phyloP scores from a whole-genome alignment of 805 yeast genomes.

The Kluyveromyces dobzhanskii region DNA sequence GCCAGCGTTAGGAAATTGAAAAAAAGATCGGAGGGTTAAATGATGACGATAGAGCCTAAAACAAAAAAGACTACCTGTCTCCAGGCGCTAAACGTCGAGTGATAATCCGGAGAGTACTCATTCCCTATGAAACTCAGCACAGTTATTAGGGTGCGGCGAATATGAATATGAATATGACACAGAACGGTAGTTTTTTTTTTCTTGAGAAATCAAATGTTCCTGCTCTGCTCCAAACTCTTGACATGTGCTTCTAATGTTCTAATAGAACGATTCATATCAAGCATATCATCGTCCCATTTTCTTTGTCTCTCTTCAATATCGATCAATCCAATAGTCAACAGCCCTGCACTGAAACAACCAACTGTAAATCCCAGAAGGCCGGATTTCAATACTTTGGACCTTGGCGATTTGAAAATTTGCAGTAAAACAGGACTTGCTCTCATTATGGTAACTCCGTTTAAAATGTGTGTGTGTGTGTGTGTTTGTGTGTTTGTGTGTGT shows the following conservation, averaged over 20 bases:
- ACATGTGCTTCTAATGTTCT: conserved; percentile 9
- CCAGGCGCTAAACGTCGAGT: too few relatives aligned
- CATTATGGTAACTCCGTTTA: neutral
- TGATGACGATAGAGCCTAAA: too few relatives aligned
- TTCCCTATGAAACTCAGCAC: too few relatives aligned
- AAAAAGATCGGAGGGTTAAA: too few relatives aligned
- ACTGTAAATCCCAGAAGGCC: conserved; percentile 7
- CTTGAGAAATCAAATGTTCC: neutral
- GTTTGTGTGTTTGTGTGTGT: too few relatives aligned
- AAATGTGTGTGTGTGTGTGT: too few relatives aligned
- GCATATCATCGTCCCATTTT: conserved; percentile 8
- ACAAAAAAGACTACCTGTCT: too few relatives aligned
- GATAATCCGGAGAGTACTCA: too few relatives aligned
- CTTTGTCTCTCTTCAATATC: conserved; percentile 7
- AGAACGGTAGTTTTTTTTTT: too few relatives aligned
- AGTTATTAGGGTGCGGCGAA: too few relatives aligned
- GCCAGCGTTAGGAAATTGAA: too few relatives aligned
- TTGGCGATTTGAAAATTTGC: neutral
- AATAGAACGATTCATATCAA: conserved; percentile 7
- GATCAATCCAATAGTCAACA: conserved; percentile 7
- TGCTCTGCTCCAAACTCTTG: conserved; percentile 6
- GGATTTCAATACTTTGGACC: conserved; percentile 1
- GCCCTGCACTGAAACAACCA: conserved; percentile 6
- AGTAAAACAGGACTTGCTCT: neutral
- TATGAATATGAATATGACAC: too few relatives aligned